phyloP scores from a whole-genome alignment of 2,329 filamentous ascomycete genomes.

The Arthroderma uncinatum region DNA sequence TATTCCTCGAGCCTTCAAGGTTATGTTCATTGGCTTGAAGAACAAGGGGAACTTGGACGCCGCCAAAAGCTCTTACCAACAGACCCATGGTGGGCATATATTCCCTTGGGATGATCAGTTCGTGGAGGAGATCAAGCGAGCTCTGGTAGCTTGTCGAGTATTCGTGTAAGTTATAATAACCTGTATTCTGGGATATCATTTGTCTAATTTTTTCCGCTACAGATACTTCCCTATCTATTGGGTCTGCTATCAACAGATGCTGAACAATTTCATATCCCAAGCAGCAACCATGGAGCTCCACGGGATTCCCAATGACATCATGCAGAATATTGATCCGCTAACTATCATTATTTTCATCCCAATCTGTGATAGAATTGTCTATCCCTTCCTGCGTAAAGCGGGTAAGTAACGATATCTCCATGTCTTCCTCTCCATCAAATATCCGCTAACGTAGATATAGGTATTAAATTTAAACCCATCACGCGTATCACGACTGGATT shows the following conservation, averaged over 20 bases:
- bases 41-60: constrained; percentile 47
- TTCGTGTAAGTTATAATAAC: constrained; percentile 44
- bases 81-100: constrained; percentile 35
- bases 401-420: constrained; percentile 9
- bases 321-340: constrained; percentile 65
- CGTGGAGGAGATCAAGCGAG: constrained; percentile 59
- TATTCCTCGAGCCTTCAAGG: constrained; percentile 54
- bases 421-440: not conserved
- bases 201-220: not conserved
- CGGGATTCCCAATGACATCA: constrained; percentile 65
- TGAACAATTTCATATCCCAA: constrained; percentile 56
- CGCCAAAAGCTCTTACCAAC: constrained; percentile 55
- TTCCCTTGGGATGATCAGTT: constrained; percentile 58
- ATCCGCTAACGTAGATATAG: constrained; percentile 17
- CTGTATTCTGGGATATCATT: not conserved
- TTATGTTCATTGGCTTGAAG: constrained; percentile 42
- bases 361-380: constrained; percentile 55
- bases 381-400: constrained; percentile 53
- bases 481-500: constrained; percentile 65
- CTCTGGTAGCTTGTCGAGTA: constrained; percentile 55
- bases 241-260: constrained; percentile 58
- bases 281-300: constrained; percentile 49
- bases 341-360: constrained; percentile 66
- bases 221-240: constrained; percentile 52
- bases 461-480: constrained; percentile 60